A percentile compares a stretch with the other conserved stretches of the same genome.
Conservation (phyloP, 306 rosid genomes). For the Acacia acuminata region DNA sequence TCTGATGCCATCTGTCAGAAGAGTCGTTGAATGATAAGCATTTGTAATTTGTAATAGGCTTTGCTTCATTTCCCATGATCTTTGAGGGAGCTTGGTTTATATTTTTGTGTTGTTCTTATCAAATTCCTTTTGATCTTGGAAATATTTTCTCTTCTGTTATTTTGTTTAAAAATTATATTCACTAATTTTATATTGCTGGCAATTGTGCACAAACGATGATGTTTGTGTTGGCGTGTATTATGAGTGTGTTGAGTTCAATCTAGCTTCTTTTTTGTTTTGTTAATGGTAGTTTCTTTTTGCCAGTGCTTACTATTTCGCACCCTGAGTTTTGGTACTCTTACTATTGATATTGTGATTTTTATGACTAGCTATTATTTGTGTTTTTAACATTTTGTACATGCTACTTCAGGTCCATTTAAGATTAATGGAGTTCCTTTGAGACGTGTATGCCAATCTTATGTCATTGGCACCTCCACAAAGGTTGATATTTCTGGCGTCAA, state of each 20-base stretch:
- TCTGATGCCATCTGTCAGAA: not conserved
- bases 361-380: not conserved
- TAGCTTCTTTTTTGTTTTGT: not conserved
- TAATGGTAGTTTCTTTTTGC: not conserved
- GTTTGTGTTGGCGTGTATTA: not conserved
- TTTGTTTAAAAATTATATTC: not conserved
- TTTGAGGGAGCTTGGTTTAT: not conserved
- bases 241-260: not conserved
- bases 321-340: not conserved
- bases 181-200: not conserved
- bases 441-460: conserved; percentile 68
- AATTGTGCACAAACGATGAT: not conserved
- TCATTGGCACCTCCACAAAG: conserved; percentile 67
- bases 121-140: not conserved
- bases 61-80: not conserved
- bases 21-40: not conserved
- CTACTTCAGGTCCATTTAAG: conserved; percentile 58
- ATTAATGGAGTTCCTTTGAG: conserved; percentile 76
- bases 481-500: conserved; percentile 61
- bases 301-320: not conserved
- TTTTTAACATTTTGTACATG: not conserved
- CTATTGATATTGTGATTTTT: not conserved
- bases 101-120: not conserved
- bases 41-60: not conserved
- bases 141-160: not conserved